Conservation (phyloP, 2,329 filamentous ascomycete species). For the Xylariaceae sp. region DNA sequence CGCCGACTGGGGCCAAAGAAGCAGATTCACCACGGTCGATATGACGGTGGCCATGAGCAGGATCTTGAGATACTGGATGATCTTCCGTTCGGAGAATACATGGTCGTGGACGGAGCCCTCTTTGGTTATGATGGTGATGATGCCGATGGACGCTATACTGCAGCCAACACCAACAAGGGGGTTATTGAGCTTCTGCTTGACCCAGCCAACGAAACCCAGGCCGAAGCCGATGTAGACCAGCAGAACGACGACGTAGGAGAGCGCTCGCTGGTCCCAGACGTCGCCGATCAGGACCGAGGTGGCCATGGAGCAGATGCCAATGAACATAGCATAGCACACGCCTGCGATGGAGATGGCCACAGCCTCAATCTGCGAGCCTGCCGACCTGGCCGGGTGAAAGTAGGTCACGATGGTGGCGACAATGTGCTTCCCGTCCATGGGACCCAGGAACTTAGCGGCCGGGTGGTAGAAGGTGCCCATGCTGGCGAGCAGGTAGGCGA, state of each 20-base stretch:
- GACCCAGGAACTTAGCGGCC: constrained; percentile 66
- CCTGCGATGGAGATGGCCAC: constrained; percentile 68
- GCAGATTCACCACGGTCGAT: constrained; percentile 65
- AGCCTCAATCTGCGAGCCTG: constrained; percentile 85
- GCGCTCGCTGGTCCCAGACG: constrained; percentile 53
- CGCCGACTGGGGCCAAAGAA: constrained; percentile 73
- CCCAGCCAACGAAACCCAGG: constrained; percentile 81
- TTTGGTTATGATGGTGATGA: constrained; percentile 85
- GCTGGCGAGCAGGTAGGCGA: constrained; percentile 82
- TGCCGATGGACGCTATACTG: constrained; percentile 78
- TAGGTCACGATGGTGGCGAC: constrained; percentile 92
- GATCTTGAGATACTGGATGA: constrained; percentile 77
- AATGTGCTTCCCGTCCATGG: constrained; percentile 87
- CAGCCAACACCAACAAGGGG: constrained; percentile 78
- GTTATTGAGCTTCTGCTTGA: constrained; percentile 70
- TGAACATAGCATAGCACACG: constrained; percentile 67
- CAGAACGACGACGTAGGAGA: constrained; percentile 74
- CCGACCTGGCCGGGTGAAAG: constrained; percentile 81
- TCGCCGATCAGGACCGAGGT: constrained; percentile 72
- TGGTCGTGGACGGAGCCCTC: constrained; percentile 81
- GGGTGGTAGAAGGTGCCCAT: constrained; percentile 75
- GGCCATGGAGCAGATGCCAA: constrained; percentile 83
- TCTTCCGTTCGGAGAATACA: constrained; percentile 73
- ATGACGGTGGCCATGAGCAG: constrained; percentile 68
- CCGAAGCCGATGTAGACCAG: constrained; percentile 80